phyloP scores from a whole-genome alignment of 208 protist species.

The Trypanosoma boissoni region DNA sequence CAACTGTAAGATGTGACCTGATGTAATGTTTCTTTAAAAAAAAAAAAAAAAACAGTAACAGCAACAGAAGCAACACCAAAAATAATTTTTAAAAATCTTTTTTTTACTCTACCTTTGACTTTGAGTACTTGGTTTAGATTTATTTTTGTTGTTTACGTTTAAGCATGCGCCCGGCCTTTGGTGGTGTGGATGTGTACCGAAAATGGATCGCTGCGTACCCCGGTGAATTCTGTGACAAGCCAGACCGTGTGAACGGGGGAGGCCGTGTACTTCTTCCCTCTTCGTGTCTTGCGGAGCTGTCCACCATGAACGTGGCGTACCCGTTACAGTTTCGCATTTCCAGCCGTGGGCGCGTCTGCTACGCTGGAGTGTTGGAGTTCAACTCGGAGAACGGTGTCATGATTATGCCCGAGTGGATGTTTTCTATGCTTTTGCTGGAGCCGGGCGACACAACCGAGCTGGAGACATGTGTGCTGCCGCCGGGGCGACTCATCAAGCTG shows the following conservation, averaged over 20 bases:
- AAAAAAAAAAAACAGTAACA: no score
- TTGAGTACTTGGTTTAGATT: no score
- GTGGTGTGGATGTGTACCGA: constrained; percentile 18
- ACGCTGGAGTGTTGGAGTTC: constrained; percentile 93
- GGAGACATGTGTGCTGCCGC: constrained; percentile 65
- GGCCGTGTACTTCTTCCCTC: constrained; percentile 87
- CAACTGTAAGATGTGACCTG: no score
- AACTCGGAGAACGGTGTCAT: constrained; percentile 82
- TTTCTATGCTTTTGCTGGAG: constrained; percentile 72
- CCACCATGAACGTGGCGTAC: constrained; percentile 78
- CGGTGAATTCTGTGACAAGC: constrained; percentile 25
- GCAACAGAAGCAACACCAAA: no score
- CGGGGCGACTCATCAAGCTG: constrained; percentile 90
- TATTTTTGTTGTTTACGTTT: neutral
- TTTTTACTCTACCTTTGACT: neutral
- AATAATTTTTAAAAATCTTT: neutral
- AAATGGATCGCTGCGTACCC: constrained; percentile 24
- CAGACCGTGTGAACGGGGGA: constrained; percentile 55
- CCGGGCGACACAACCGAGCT: constrained; percentile 60
- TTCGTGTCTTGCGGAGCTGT: constrained; percentile 68
- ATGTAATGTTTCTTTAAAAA: no score
- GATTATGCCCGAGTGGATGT: constrained; percentile 94
- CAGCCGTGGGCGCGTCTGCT: constrained; percentile 34
- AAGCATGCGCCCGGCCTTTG: constrained; percentile 1
- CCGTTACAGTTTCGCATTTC: constrained; percentile 90